Evolutionary conservation across 257 asterid genomes (phyloP).

Genomic region (Solanum etuberosum): DNA sequence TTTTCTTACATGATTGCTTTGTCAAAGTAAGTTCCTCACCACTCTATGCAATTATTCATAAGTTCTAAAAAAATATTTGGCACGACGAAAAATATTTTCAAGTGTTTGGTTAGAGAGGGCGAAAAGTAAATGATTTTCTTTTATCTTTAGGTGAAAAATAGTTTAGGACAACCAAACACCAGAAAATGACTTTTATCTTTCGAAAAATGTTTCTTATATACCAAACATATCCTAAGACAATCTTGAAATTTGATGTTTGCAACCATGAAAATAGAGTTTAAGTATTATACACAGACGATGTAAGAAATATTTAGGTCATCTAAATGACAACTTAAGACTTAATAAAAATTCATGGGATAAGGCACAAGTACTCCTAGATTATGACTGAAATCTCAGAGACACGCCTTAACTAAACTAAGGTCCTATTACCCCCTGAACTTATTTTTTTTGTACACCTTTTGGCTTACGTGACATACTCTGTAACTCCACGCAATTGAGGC

Average conservation of each 20-base stretch:
- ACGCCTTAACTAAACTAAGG: no score
- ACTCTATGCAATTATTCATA: neutral
- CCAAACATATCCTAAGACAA: neutral
- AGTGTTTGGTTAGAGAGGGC: neutral
- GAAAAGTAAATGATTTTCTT: no score
- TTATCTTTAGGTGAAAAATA: neutral
- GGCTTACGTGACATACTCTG: no score
- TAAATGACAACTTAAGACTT: neutral
- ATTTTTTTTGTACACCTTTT: no score
- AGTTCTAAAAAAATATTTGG: neutral
- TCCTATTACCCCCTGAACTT: no score
- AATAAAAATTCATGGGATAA: neutral
- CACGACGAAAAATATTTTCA: neutral
- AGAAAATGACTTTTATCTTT: neutral
- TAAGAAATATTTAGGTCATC: neutral
- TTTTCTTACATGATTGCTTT: slow-evolving; percentile 51
- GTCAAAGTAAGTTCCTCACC: slow-evolving; percentile 25
- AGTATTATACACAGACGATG: neutral
- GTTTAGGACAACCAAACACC: neutral
- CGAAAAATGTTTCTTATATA: neutral
- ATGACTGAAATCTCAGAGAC: no score
- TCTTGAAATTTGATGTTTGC: neutral
- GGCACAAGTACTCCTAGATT: no score
- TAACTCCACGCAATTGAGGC: no score
- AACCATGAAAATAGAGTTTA: neutral